Base-by-base conservation (phyloP, 805 yeast species). In the Teunomyces funiuensis region DNA sequence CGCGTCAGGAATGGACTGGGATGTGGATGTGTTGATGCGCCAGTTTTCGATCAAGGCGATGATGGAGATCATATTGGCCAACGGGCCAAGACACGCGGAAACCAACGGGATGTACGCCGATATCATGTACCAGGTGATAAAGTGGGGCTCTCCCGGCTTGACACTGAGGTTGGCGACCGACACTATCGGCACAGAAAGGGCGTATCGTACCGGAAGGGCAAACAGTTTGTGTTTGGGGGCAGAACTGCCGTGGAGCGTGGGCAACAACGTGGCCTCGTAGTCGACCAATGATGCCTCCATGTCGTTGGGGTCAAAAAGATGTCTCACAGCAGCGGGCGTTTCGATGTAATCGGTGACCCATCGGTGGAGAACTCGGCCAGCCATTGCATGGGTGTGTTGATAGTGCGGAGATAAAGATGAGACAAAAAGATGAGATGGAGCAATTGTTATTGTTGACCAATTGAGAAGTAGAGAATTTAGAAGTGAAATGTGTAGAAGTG, bases 81-180 rank as follows among this genome's bases (percentile, higher is more conserved):
- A 52, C 0, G 96, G 95, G 0, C 93, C 95, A 27, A 82, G 53
- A 50, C 91, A 85, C 3, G 91, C 88, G 1, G 90, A 81, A 6
- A 83, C 57, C 18, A 88, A 72, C 0, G 96, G 96, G 48, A 87
- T 74, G 50, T 82, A 81, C 2, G 84, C 74, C 3, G 90, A 80
- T 0, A 83, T 60, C 10, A 74, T 52, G 49, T 83, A 84, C 93
- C 95, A 87, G 17, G 58, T 19, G n/a, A 66, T 45, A 42, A 68
- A 69, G 19, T 50, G 39, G 1, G 45, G 53, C 8, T 66, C 73
- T 0, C 74, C 74, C 0, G 74, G 74, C 31, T 58, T 60, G 20
- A 66, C 54, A 15, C 53, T 50, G 23, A 69, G 45, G 36, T 54
- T 59, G 20, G 62, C 50, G 9, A 66, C 61, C 2, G 66, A 46